phyloP scores from a whole-genome alignment of 176 grass and related monocot species.

The Alloteropsis semialata region DNA sequence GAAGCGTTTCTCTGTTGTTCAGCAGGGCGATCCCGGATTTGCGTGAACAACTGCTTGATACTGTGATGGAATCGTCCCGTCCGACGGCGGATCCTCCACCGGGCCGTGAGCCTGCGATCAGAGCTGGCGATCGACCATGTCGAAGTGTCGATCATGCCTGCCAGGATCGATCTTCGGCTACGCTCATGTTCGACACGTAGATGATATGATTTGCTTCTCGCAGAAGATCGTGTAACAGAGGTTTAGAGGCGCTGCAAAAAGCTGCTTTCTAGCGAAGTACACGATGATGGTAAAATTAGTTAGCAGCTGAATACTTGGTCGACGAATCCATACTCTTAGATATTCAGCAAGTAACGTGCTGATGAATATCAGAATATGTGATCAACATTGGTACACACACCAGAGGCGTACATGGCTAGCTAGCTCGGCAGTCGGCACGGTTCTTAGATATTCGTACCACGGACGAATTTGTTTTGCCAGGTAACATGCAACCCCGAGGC shows the following conservation, averaged over 20 bases:
- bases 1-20: not conserved
- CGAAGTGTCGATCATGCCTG: not conserved
- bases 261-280: not conserved
- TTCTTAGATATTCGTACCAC: not conserved
- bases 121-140: not conserved
- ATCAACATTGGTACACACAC: conserved; percentile 21
- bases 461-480: not conserved
- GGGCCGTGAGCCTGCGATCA: not conserved
- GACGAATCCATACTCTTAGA: not conserved
- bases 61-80: not conserved
- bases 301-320: not conserved
- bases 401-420: not conserved
- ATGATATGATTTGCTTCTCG: not conserved
- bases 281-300: not conserved
- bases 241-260: not conserved
- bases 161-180: not conserved
- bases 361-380: not conserved
- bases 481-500: conserved; percentile 27
- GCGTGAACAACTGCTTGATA: not conserved
- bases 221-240: not conserved
- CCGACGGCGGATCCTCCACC: conserved; percentile 2
- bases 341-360: not conserved
- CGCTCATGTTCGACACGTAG: not conserved
- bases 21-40: conserved; percentile 6
- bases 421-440: not conserved